Base-by-base conservation (phyloP, 2,329 filamentous ascomycete genomes). In the Aspergillus sp. region DNA sequence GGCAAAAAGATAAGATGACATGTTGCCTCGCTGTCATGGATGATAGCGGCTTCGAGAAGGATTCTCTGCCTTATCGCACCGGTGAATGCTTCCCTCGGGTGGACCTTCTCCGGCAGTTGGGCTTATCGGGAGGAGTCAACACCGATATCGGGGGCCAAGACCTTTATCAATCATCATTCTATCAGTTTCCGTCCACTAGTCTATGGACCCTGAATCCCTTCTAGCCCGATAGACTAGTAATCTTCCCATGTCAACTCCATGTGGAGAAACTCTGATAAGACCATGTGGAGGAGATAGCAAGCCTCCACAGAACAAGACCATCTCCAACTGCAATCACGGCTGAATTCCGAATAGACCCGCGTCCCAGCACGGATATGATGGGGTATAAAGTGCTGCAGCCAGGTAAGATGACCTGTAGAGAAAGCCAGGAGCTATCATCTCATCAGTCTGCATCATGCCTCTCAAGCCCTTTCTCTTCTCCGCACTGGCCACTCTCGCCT, bases 401-500 rank as follows among this genome's bases (percentile, higher is more conserved):
- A 8, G 13, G 15, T 15, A 15, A 15, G 21, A 49, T 5, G 4
- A 45, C 6, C 10, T 21, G 17, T 13, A 49, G 2, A 4, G n/a
- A 9, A 32, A 48, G n/a, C 17, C 30, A 19, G 28, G 1, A 45
- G 10, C 15, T 2, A 13, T 12, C n/a, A 6, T 15, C 10, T 15
- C 4, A 25, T 36, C 39, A 12, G 2, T n/a, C 45, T 13, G 36
- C 55, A 60, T 41, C 48, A 69, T 69, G 67, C 52, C 59, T 10
- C 9, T 67, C 45, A 59, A 55, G 25, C 30, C 55, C 49, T 47
- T 69, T 17, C 54, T 61, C n/a, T 15, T 70, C 43, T 62, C 63
- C 12, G 63, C 65, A 5, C 30, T 71, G 51, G 66, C 62, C 21
- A 56, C 63, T 32, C 50, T 62, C n/a, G 58, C 58, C 54, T 55